Base-by-base conservation (phyloP, 2,329 filamentous ascomycete genomes). In the Exutisphaerella laricina region DNA sequence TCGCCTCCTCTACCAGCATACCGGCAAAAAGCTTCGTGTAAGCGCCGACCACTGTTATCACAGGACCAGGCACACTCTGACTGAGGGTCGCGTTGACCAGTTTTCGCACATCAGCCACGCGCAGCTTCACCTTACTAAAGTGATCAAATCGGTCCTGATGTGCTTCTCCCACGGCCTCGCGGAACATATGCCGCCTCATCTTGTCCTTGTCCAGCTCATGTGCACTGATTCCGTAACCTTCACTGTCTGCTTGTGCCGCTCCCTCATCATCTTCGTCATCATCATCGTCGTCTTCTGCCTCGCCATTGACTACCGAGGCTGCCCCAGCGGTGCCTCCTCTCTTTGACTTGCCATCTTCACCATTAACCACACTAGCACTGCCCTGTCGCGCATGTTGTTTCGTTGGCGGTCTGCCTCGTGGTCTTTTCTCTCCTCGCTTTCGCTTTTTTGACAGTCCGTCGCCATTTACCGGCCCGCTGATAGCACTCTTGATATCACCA, bases 31-130 rank as follows among this genome's bases (percentile, higher is more conserved):
- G 73, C 65, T 90, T 90, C 35, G 82, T 80, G 14, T 86, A 84
- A 0, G 82, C 79, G 36, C 80, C 82, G 58, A 89, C 82, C n/a
- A 83, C 82, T 16, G 84, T 79, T 48, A 85, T 81, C 37, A 88
- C 82, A 54, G 78, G 83, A 14, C 77, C 73, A 0, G 84, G 83
- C 0, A 87, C 85, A 1, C 83, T 88, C 61, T 89, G 85, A 0
- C 83, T 87, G 6, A 88, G 81, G 1, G 85, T 87, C 45, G 85
- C 83, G 58, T 89, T 90, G 60, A 88, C 82, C 48, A 89, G 77
- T 75, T 81, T 75, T 59, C 84, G 77, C 44, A 88, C 81, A 13
- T 82, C 79, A 5, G 79, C 74, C 51, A 83, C 80, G 16, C 78
- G 76, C 29, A 89, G 67, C 55, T 83, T 85, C 23, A 79, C 78